phyloP scores from a whole-genome alignment of 106 monocot species.

The Allium fistulosum region DNA sequence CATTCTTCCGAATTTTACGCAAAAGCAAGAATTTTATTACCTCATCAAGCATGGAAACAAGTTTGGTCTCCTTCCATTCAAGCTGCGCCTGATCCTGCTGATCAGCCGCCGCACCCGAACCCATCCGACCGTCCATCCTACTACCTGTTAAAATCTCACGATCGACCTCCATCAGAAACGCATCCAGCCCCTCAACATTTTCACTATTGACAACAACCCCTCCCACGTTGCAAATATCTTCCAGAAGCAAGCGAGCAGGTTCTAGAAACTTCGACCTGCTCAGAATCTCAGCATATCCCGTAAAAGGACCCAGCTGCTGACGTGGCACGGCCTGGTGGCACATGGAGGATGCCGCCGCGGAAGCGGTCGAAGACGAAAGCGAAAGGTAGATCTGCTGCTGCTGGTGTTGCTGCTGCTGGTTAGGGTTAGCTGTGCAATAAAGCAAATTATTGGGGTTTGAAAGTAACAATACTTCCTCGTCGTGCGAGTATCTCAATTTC shows the following conservation, averaged over 20 bases:
- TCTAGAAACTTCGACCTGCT: constrained; percentile 59
- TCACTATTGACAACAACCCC: neutral
- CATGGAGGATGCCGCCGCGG: neutral
- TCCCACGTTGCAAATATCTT: constrained; percentile 53
- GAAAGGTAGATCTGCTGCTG: constrained; percentile 5
- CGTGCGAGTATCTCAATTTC: constrained; percentile 60
- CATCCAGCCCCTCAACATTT: too few species aligned
- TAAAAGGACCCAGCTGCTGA: constrained; percentile 53
- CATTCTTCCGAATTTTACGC: too few species aligned
- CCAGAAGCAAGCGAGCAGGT: constrained; percentile 62
- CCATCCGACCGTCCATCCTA: constrained; percentile 12
- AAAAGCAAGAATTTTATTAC: constrained; percentile 7
- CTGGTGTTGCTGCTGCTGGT: neutral
- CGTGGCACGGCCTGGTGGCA: constrained; percentile 1
- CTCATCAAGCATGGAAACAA: constrained; percentile 83
- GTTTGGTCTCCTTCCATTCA: constrained; percentile 62
- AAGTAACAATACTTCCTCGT: neutral
- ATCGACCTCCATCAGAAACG: too few species aligned
- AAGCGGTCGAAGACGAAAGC: neutral
- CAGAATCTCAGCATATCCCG: constrained; percentile 69
- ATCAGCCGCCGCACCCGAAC: constrained; percentile 2
- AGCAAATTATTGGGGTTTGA: neutral
- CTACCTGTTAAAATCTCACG: neutral
- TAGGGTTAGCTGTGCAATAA: neutral
- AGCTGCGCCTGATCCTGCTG: constrained; percentile 20